Conservation (phyloP, 1,284 basidiomycete genomes). For the Neonothopanus nambi region DNA sequence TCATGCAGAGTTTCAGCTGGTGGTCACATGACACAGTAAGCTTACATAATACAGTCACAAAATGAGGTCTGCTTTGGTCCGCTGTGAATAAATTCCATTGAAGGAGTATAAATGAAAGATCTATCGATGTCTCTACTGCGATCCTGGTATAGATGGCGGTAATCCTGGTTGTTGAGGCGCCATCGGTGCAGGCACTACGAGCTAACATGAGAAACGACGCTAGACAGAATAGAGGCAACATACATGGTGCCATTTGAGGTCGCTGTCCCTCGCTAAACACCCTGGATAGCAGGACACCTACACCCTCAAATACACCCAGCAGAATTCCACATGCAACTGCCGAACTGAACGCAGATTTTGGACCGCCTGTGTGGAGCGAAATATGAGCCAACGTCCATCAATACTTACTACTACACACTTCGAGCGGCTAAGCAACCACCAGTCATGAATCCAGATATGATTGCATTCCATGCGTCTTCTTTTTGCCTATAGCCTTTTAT, state of each 20-base stretch:
- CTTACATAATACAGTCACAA: background rate
- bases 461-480: slow-evolving; percentile 99
- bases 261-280: slow-evolving; percentile 83
- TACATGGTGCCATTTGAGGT: slow-evolving; percentile 63
- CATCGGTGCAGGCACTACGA: slow-evolving; percentile 40
- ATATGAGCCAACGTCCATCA: slow-evolving; percentile 3
- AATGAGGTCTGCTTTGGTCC: background rate
- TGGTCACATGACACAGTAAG: background rate
- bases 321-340: slow-evolving; percentile 97
- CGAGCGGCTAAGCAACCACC: slow-evolving; percentile 94
- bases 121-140: slow-evolving; percentile 34
- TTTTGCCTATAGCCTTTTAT: slow-evolving; percentile 98
- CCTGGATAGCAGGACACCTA: slow-evolving; percentile 84
- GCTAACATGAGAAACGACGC: background rate
- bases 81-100: background rate
- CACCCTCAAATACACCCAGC: slow-evolving; percentile 95
- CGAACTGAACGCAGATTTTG: slow-evolving; percentile 85
- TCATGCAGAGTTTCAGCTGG: slow-evolving; percentile 1
- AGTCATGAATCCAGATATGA: slow-evolving; percentile 97
- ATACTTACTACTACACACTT: slow-evolving; percentile 59
- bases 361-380: slow-evolving; percentile 67
- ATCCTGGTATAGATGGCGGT: slow-evolving; percentile 32
- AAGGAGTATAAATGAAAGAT: background rate
- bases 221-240: slow-evolving; percentile 21
- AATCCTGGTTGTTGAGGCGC: slow-evolving; percentile 32